Base-by-base conservation (phyloP, 306 rosid genomes). In the Adenanthera pavonina region DNA sequence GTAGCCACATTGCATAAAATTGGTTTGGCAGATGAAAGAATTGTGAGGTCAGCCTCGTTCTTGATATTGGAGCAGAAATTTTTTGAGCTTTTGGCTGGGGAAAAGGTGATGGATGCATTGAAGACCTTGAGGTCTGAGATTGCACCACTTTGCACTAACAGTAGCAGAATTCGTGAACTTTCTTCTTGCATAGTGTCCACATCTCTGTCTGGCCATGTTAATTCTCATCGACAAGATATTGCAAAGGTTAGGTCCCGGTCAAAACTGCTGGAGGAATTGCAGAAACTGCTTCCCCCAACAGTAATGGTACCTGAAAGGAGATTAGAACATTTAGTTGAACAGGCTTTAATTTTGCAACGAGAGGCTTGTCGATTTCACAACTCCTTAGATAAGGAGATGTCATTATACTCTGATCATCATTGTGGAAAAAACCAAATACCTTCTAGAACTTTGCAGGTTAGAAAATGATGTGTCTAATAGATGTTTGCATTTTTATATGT, bases 341-440 rank as follows among this genome's bases (percentile, higher is more conserved):
- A 89, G 78, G 99, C 98, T 34, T 97, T 96, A 77, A 85, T 91
- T 86, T 85, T 96, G 80, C 99, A 96, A 83, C 89, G 89, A 41
- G 97, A 96, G 75, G 85, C 94, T 84, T 96, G 99, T 84, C 84
- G 75, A 36, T 93, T 93, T 86, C 99, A 96, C 86, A 96, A 96
- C 86, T 87, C 98, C 53, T 52, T 80, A 89, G 91, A 91, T 20
- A 90, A 86, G 84, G 94, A 94, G 84, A 90, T 96, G 98, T 93
- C 99, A 20, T 85, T 96, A 82, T 96, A 89, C 78, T 73, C 91
- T 15, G 99, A 96, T 91, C 99, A 96, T 85, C 86, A 61, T 53
- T 96, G 99, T 81, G 99, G 98, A 76, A 91, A 83, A 83, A 90
- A 87, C 80, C 97, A 89, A 89, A 92, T 96, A 89, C 99, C 99